Percentiles rank a stretch among this genome's conserved stretches.
phyloP scores from a whole-genome alignment of 495 filamentous ascomycete species.

The Penicillium macrosclerotiorum region DNA sequence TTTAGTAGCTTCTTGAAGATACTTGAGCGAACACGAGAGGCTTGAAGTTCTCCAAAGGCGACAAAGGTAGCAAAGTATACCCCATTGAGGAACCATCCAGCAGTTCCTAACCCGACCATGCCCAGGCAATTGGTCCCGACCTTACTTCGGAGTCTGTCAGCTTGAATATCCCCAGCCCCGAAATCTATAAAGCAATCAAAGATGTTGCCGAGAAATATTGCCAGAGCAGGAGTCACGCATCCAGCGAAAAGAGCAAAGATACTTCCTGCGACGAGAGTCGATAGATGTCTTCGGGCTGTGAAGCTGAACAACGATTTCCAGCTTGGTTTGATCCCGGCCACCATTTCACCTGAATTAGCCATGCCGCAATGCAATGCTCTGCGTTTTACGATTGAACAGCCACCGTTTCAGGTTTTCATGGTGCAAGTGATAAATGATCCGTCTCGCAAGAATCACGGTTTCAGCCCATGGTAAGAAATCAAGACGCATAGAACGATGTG shows the following conservation, averaged over 20 bases:
- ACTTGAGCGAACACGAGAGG: constrained; percentile 55
- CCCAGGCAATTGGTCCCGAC: constrained; percentile 57
- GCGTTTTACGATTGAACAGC: background rate
- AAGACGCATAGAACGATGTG: background rate
- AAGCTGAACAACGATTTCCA: constrained; percentile 69
- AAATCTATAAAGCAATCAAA: constrained; percentile 71
- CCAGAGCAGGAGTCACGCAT: constrained; percentile 58
- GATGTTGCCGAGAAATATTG: constrained; percentile 71
- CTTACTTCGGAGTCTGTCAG: constrained; percentile 49
- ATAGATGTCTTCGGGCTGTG: constrained; percentile 60
- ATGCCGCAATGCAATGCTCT: no score
- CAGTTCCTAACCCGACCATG: constrained; percentile 58
- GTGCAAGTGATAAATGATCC: no score
- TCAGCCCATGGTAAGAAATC: background rate
- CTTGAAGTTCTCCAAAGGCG: constrained; percentile 78
- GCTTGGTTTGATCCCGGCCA: constrained; percentile 18
- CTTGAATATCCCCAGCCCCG: constrained; percentile 52
- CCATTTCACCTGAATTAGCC: no score
- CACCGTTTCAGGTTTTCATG: background rate
- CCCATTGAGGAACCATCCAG: constrained; percentile 63
- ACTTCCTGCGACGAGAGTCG: constrained; percentile 50
- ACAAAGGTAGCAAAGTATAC: constrained; percentile 68
- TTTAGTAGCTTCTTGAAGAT: constrained; percentile 66
- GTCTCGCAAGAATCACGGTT: no score
- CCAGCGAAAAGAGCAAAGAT: constrained; percentile 60